Conservation (phyloP, 345 rosid species). For the Melaleuca quinquenervia region DNA sequence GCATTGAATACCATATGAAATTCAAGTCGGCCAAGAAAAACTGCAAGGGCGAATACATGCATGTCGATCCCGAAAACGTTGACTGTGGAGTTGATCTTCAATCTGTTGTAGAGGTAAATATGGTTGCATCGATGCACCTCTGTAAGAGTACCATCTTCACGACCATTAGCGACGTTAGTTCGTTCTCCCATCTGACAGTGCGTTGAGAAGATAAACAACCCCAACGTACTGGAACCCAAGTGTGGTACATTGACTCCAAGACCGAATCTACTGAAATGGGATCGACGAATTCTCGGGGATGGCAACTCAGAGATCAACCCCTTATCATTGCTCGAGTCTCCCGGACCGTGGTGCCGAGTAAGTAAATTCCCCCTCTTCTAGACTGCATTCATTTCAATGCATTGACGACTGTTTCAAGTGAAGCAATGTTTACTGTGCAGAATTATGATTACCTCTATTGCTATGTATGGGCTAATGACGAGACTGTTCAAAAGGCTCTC, state of each 20-base stretch:
- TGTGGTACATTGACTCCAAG: background rate
- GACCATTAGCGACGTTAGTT: background rate
- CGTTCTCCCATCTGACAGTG: background rate
- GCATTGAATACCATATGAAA: background rate
- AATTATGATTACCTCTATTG: conserved; percentile 6
- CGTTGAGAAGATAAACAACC: background rate
- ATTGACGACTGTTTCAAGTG: background rate
- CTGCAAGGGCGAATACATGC: conserved; percentile 4
- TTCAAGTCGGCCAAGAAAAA: background rate
- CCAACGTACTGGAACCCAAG: conserved; percentile 7
- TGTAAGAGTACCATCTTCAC: background rate
- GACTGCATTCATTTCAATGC: background rate
- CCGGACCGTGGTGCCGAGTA: background rate
- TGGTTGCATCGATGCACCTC: background rate
- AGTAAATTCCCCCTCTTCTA: background rate
- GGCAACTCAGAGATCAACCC: background rate
- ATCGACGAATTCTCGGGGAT: background rate
- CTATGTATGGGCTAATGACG: conserved; percentile 23
- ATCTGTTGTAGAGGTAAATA: background rate
- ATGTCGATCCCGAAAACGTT: background rate
- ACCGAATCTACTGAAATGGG: background rate
- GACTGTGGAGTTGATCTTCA: background rate
- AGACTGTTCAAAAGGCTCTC: conserved; percentile 17
- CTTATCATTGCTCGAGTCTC: background rate
- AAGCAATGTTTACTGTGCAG: background rate